phyloP scores from a whole-genome alignment of 208 protist species.

The Acanthamoeba healyi region DNA sequence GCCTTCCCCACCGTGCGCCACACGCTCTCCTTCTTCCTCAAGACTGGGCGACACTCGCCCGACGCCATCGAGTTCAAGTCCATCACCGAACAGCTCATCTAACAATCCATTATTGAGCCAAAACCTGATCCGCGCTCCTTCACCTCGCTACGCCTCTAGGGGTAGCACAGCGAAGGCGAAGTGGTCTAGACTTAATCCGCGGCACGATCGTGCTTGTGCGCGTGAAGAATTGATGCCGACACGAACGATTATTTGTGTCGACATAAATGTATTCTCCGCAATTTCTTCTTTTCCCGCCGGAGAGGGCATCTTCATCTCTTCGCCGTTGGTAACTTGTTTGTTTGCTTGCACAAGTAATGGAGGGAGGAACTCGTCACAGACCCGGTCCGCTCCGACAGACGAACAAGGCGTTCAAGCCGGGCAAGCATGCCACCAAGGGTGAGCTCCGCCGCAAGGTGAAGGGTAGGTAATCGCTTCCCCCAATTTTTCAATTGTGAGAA shows the following conservation, averaged over 20 bases:
- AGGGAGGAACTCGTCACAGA: slow-evolving; percentile 38
- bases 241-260: too few relatives aligned
- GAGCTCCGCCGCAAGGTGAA: slow-evolving; percentile 63
- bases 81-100: neutral
- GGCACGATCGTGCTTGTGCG: too few relatives aligned
- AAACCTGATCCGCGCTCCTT: too few relatives aligned
- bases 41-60: neutral
- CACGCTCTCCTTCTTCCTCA: neutral
- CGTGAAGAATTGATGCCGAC: too few relatives aligned
- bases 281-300: neutral
- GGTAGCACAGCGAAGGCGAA: too few relatives aligned
- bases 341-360: neutral
- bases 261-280: neutral
- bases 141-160: too few relatives aligned
- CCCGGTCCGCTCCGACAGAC: slow-evolving; percentile 65
- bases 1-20: slow-evolving; percentile 13
- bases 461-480: slow-evolving; percentile 49
- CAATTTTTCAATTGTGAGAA: neutral
- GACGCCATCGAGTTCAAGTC: slow-evolving; percentile 35
- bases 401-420: slow-evolving; percentile 75
- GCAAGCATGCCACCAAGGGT: slow-evolving; percentile 72
- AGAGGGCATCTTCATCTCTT: neutral
- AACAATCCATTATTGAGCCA: too few relatives aligned
- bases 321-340: too few relatives aligned
- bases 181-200: too few relatives aligned